Conservation (phyloP, 805 yeast species). For the Zygotorulaspora sp. region DNA sequence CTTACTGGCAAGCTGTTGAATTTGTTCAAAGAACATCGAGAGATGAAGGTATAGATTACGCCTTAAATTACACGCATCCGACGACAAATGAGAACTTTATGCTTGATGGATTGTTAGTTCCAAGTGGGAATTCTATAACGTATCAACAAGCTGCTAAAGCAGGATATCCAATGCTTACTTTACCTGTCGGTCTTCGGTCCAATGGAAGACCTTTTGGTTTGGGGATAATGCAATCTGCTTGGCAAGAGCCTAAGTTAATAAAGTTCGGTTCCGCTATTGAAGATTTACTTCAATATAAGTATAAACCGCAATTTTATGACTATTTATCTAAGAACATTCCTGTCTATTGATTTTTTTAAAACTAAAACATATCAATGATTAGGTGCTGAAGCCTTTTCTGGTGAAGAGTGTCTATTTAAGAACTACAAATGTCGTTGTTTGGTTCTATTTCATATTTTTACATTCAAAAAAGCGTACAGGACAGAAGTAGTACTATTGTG, state of each 20-base stretch:
- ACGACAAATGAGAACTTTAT: slow-evolving; percentile 25
- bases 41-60: slow-evolving; percentile 33
- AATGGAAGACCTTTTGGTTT: slow-evolving; percentile 30
- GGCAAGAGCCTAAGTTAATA: slow-evolving; percentile 29
- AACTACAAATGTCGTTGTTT: too few species aligned
- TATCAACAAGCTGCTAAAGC: slow-evolving; percentile 34
- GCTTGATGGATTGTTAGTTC: slow-evolving; percentile 26
- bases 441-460: too few species aligned
- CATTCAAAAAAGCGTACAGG: too few species aligned
- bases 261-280: slow-evolving; percentile 33
- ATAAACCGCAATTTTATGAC: slow-evolving; percentile 23
- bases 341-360: too few species aligned
- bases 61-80: slow-evolving; percentile 29
- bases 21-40: slow-evolving; percentile 30
- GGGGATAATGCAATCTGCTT: slow-evolving; percentile 32
- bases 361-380: too few species aligned
- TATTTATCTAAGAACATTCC: slow-evolving; percentile 29
- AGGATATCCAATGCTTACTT: slow-evolving; percentile 30
- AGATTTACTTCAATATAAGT: slow-evolving; percentile 22
- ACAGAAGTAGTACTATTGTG: too few species aligned
- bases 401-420: too few species aligned
- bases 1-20: slow-evolving; percentile 32
- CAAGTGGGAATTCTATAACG: slow-evolving; percentile 23
- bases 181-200: slow-evolving; percentile 25
- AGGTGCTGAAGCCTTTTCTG: too few species aligned